Base-by-base conservation (phyloP, 768 basidiomycete genomes). In the Tubosaeta sp. region DNA sequence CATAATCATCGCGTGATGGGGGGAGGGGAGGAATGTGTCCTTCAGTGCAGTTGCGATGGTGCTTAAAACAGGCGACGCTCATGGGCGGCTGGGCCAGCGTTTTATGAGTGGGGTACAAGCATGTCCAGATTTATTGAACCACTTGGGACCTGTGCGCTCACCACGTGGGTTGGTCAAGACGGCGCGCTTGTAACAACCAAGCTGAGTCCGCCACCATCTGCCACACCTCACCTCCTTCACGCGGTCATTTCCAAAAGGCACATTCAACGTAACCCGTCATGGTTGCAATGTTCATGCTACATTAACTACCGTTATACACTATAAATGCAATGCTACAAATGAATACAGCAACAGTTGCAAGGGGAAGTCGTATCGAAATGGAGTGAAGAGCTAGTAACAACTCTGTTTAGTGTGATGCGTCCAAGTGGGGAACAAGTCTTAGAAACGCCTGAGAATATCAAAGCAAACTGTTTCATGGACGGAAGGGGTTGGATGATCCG, bases 401-500 rank as follows among this genome's bases (percentile, higher is more conserved):
- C 47, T 69, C 59, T 67, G 63, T 58, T 54, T 34, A n/a, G 54
- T 47, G 43, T 44, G 35, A 35, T 38, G 39, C n/a, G 58, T 68
- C 59, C 66, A 58, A 68, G 66, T 55, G 64, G 53, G 43, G 59
- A 55, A 58, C 34, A 51, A 22, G 5, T 48, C 46, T 57, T 48
- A 25, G 3, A 55, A 53, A 48, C 22, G 12, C 48, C 38, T 44
- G 45, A 26, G 33, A 55, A 56, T 51, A 45, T 43, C 35, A 46
- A 34, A 2, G 44, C 35, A 6, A 59, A 52, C 47, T 48, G 52
- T 49, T 51, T 73, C 68, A 77, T 64, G 67, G 72, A 55, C 72
- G 71, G 71, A 83, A 83, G 7, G 82, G 82, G 59, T 83, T 83
- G 51, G 69, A 72, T 50, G 77, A 75, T 57, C 70, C 71, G 51